Base-by-base conservation (phyloP, 306 rosid species). In the Vigna reflexopilosa region DNA sequence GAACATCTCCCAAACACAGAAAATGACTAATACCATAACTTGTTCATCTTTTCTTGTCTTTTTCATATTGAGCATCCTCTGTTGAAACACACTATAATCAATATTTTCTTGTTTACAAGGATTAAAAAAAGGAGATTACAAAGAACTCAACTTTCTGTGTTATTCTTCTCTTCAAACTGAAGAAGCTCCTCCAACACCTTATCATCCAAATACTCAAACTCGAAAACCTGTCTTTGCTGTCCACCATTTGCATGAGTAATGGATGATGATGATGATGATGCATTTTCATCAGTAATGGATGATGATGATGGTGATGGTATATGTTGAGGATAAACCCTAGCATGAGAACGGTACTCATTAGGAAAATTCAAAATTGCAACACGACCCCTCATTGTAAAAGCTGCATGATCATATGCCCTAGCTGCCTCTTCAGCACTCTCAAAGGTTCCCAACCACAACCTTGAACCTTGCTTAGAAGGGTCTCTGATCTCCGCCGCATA, bases 121-220 rank as follows among this genome's bases (percentile, higher is more conserved):
- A 38, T 38, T 38, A 2, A 26, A 20, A 20, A 36, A 38, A 50
- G 34, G 7, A 22, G 5, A 20, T 20, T 11, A 11, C 12, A 55
- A 20, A 55, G 15, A 20, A 55, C 30, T 55, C 62, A 54, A 58
- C 9, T 8, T 59, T 30, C 14, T 3, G 0, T 30, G 34, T 30
- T 2, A 7, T 12, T 44, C 13, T 16, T 34, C 3, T 32, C 14
- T 34, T 62, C 68, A 14, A 16, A 62, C 47, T 62, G 47, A 62
- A 62, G 68, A 62, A 62, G 68, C 7, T 62, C 68, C 14, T 62
- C 68, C 68, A 62, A 34, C 13, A 62, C 68, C 7, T 62, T 62
- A 32, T 62, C 68, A 62, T 62, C 68, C 47, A 62, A 62, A 34
- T 62, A 62, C 47, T 62, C 68, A 62, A 62, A 62, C 68, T 62